A percentile compares a stretch with the other conserved stretches of the same genome.
These are phyloP conservation scores for Leccinellum albellum DNA, from an alignment of 768 basidiomycete species.

Conservation along the genomic window DNA sequence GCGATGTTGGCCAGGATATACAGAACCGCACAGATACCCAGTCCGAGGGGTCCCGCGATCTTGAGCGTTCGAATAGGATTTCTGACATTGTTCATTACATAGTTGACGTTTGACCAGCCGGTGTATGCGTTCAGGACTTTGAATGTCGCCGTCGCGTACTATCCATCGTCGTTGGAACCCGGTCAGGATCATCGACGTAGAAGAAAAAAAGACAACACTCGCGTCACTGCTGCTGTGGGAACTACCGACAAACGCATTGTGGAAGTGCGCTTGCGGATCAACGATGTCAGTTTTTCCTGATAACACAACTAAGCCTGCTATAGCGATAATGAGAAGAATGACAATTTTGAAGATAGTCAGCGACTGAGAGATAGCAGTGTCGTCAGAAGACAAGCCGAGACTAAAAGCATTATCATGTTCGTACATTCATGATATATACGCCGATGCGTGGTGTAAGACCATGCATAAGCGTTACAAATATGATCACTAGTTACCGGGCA, in stretches of 20 bases:
- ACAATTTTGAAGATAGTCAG: slow-evolving; percentile 52
- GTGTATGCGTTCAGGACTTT: slow-evolving; percentile 48
- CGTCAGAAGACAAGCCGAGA: slow-evolving; percentile 9
- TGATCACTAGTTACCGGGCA: slow-evolving; percentile 37
- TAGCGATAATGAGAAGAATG: slow-evolving; percentile 49
- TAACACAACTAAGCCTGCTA: slow-evolving; percentile 60
- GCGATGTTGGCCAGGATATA: slow-evolving; percentile 58
- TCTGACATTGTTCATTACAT: slow-evolving; percentile 50
- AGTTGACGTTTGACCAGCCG: slow-evolving; percentile 52
- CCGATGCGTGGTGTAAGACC: slow-evolving; percentile 49
- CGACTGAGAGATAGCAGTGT: slow-evolving; percentile 18
- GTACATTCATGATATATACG: slow-evolving; percentile 51
- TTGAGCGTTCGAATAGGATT: slow-evolving; percentile 58
- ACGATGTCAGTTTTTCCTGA: slow-evolving; percentile 51
- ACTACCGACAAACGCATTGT: slow-evolving; percentile 54
- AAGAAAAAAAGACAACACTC: neutral
- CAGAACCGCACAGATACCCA: slow-evolving; percentile 49
- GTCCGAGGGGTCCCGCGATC: slow-evolving; percentile 57
- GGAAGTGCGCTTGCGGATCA: slow-evolving; percentile 57
- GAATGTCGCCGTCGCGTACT: slow-evolving; percentile 62
- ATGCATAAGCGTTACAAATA: slow-evolving; percentile 49
- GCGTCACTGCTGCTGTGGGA: slow-evolving; percentile 49
- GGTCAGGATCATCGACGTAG: neutral
- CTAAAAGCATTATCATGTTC: neutral
- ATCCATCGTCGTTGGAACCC: neutral